Percentiles rank a stretch among this genome's conserved stretches.
Conservation (phyloP, 331 rosid species). For the Pyracantha coccinea region DNA sequence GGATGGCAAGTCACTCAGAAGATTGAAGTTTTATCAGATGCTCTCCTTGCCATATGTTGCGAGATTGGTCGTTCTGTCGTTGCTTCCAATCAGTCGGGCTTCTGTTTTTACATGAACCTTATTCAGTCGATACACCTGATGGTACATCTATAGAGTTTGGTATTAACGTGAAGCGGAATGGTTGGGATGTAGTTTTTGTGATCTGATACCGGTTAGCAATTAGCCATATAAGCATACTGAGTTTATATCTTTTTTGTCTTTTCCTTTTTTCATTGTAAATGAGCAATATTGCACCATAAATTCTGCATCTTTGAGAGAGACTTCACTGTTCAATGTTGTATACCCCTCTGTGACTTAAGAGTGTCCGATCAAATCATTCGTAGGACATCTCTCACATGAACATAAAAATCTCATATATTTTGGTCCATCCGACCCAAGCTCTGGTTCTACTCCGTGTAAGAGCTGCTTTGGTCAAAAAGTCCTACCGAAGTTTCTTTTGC, state of each 20-base stretch:
- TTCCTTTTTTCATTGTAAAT: too few species aligned
- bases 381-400: too few species aligned
- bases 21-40: conserved; percentile 34
- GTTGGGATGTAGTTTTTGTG: conserved; percentile 19
- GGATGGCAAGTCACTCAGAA: conserved; percentile 26
- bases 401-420: too few species aligned
- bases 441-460: too few species aligned
- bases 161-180: not conserved
- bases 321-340: too few species aligned
- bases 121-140: not conserved
- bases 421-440: too few species aligned
- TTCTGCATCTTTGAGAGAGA: too few species aligned
- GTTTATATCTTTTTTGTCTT: too few species aligned
- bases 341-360: too few species aligned
- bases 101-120: conserved; percentile 9
- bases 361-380: too few species aligned
- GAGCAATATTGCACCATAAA: too few species aligned
- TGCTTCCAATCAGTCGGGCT: conserved; percentile 18
- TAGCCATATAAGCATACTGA: not conserved
- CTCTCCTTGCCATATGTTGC: conserved; percentile 19
- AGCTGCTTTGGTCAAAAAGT: not conserved
- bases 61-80: conserved; percentile 11
- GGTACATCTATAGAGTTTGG: conserved; percentile 6
- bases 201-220: not conserved
- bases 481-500: too few species aligned